Conservation (phyloP, 805 yeast species). For the Brettanomyces sp. region DNA sequence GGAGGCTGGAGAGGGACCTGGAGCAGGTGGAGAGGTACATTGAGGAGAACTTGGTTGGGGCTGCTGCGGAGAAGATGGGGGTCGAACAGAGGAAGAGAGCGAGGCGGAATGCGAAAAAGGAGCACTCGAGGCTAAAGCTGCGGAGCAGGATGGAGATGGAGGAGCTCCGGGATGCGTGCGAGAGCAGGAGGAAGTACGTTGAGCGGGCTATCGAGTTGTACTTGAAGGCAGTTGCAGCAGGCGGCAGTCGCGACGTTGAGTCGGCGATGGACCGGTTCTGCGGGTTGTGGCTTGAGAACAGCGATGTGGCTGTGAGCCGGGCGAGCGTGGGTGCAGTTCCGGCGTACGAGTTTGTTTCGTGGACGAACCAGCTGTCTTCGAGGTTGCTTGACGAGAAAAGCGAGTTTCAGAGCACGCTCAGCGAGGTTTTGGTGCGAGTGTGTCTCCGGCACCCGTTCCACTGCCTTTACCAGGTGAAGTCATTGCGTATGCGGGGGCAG, state of each 20-base stretch:
- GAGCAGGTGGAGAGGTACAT: slow-evolving; percentile 37
- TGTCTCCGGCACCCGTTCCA: slow-evolving; percentile 63
- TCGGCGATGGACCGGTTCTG: slow-evolving; percentile 68
- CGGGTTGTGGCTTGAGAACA: slow-evolving; percentile 70
- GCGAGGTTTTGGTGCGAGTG: slow-evolving; percentile 24
- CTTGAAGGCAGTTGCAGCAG: slow-evolving; percentile 39
- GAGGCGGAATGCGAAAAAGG: slow-evolving; percentile 41
- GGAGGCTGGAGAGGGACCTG: slow-evolving; percentile 36
- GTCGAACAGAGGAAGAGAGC: slow-evolving; percentile 34
- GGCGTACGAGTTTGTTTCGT: slow-evolving; percentile 54
- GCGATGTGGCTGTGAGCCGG: slow-evolving; percentile 22
- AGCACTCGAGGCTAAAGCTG: slow-evolving; percentile 35
- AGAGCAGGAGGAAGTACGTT: slow-evolving; percentile 29
- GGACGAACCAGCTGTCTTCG: slow-evolving; percentile 79
- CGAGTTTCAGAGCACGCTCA: slow-evolving; percentile 47
- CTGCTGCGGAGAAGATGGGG: slow-evolving; percentile 37
- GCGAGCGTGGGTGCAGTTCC: slow-evolving; percentile 37
- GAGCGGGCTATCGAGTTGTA: slow-evolving; percentile 51
- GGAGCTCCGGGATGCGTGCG: slow-evolving; percentile 31
- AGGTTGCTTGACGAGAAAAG: slow-evolving; percentile 42
- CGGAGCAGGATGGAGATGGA: slow-evolving; percentile 33
- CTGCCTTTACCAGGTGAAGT: slow-evolving; percentile 51
- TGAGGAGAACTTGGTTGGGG: slow-evolving; percentile 18
- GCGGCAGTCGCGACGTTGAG: slow-evolving; percentile 24
- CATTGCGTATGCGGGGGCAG: slow-evolving; percentile 33